Evolutionary conservation across 2,329 filamentous ascomycete genomes (phyloP).

Genomic region (Claviceps quebecensis): DNA sequence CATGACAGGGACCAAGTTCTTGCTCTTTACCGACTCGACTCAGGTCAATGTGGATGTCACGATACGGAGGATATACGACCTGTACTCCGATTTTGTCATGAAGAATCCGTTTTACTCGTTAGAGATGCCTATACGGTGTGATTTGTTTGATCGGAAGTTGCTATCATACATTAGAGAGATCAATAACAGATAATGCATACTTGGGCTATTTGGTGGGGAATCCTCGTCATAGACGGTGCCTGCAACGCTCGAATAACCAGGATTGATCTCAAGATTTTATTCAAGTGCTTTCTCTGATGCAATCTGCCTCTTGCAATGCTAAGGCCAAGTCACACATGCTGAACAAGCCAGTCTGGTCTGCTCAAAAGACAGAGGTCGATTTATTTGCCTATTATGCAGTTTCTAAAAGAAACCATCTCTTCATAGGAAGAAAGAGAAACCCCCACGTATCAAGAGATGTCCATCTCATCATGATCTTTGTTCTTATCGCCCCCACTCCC

Average conservation of each 20-base stretch:
- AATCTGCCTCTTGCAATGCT: not conserved
- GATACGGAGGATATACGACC: slow-evolving; percentile 75
- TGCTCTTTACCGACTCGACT: slow-evolving; percentile 82
- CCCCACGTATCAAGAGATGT: slow-evolving; percentile 47
- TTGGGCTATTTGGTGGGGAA: not conserved
- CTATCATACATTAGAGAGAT: slow-evolving; percentile 65
- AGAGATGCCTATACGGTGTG: slow-evolving; percentile 93
- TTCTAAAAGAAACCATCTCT: slow-evolving; percentile 15
- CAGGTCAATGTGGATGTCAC: slow-evolving; percentile 79
- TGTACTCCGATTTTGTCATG: slow-evolving; percentile 97
- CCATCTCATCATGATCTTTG: slow-evolving; percentile 39
- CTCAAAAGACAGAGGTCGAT: not conserved
- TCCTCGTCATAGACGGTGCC: not conserved
- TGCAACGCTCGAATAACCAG: not conserved
- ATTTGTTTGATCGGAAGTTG: slow-evolving; percentile 83
- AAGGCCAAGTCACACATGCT: not conserved
- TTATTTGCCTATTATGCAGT: slow-evolving; percentile 14
- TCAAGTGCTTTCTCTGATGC: no score
- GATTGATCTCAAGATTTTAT: not conserved
- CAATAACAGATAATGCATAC: slow-evolving; percentile 36
- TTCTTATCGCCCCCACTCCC: slow-evolving; percentile 44
- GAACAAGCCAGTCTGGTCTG: not conserved
- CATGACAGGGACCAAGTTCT: slow-evolving; percentile 84
- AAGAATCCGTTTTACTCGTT: slow-evolving; percentile 98
- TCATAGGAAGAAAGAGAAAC: not conserved